phyloP scores from a whole-genome alignment of 2,329 filamentous ascomycete species.

The Microdochium paspali region DNA sequence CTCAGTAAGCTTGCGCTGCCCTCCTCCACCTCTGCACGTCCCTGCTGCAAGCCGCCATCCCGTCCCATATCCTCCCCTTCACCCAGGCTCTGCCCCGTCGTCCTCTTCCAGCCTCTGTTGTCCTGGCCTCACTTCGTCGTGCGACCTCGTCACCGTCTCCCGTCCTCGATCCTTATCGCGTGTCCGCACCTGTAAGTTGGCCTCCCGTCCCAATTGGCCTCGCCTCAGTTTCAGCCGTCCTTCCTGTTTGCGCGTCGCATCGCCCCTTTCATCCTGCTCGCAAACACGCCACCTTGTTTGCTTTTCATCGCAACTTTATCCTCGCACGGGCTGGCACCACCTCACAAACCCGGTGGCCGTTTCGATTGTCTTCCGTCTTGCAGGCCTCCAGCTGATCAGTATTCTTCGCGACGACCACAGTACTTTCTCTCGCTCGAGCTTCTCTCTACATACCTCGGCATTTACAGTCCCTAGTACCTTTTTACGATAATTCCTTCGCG shows the following conservation, averaged over 20 bases:
- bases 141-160: background rate
- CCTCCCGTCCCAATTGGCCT: background rate
- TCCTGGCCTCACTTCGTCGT: background rate
- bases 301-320: no score
- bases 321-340: no score
- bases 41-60: background rate
- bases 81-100: background rate
- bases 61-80: background rate
- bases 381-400: background rate
- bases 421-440: background rate
- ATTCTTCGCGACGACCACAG: background rate
- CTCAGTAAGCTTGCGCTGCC: background rate
- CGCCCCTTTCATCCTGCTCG: no score
- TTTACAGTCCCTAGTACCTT: background rate
- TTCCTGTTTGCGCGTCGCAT: background rate
- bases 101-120: background rate
- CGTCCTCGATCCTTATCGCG: background rate
- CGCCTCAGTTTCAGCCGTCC: background rate
- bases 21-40: background rate
- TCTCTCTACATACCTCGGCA: background rate
- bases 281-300: no score
- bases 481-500: background rate
- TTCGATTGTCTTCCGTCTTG: background rate
- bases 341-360: no score
- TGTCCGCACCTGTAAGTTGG: background rate